Evolutionary conservation across 176 grass and related monocot genomes (phyloP).

Genomic region (Canna indica): DNA sequence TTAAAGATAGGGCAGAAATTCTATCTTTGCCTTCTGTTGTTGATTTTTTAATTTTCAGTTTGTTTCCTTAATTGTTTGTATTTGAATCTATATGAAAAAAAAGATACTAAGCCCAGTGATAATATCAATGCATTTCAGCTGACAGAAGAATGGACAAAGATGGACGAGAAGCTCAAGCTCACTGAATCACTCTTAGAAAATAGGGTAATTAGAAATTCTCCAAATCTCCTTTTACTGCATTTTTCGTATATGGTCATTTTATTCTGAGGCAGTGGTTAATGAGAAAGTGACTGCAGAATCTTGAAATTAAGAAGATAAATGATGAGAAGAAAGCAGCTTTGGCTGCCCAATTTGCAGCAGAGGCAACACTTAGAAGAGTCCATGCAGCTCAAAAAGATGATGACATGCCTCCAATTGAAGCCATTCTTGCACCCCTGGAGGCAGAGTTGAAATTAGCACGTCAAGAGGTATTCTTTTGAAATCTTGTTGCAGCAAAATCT

Average conservation of each 20-base stretch:
- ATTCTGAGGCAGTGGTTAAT: background rate
- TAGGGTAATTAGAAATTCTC: constrained; percentile 35
- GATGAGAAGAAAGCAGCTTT: constrained; percentile 88
- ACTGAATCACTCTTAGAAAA: constrained; percentile 47
- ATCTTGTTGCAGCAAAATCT: background rate
- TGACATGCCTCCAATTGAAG: constrained; percentile 96
- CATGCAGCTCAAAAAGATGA: constrained; percentile 97
- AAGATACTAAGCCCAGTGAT: background rate
- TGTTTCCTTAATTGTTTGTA: background rate
- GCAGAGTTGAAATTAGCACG: constrained; percentile 80
- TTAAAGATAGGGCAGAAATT: background rate
- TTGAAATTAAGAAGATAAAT: constrained; percentile 92
- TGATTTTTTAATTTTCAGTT: background rate
- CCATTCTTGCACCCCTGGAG: constrained; percentile 92
- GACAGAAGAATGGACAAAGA: constrained; percentile 75
- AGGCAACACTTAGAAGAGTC: constrained; percentile 88
- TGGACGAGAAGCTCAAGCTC: constrained; percentile 75
- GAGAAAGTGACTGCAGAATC: constrained; percentile 45
- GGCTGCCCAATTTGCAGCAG: constrained; percentile 88
- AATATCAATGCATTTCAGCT: constrained; percentile 33
- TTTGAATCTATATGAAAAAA: background rate
- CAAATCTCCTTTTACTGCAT: constrained; percentile 1
- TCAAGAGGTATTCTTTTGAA: constrained; percentile 43
- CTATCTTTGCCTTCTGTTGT: background rate
- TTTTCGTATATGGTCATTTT: background rate